Evolutionary conservation across 495 filamentous ascomycete species (phyloP).

Genomic region (Gamarada debralockiae): DNA sequence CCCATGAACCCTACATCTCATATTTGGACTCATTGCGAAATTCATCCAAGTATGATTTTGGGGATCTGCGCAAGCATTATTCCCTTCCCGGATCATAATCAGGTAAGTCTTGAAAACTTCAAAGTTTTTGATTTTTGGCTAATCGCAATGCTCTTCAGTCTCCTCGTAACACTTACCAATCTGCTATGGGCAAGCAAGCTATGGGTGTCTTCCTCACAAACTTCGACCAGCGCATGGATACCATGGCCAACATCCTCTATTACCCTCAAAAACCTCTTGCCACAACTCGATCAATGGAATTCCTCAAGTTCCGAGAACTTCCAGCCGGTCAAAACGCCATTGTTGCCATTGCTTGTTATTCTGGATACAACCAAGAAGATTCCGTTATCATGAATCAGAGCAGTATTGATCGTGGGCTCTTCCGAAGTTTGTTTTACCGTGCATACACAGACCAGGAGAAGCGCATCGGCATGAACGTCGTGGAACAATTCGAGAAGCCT

Average conservation of each 20-base stretch:
- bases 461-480: constrained; percentile 79
- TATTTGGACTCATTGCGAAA: constrained; percentile 96
- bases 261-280: constrained; percentile 97
- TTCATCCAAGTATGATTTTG: constrained; percentile 98
- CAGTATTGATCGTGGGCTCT: constrained; percentile 93
- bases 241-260: constrained; percentile 98
- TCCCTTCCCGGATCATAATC: constrained; percentile 99
- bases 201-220: constrained; percentile 99
- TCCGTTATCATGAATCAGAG: constrained; percentile 99
- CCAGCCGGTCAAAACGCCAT: constrained; percentile 98
- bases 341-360: constrained; percentile 94
- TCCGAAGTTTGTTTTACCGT: constrained; percentile 97
- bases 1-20: constrained; percentile 76
- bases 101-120: constrained; percentile 40
- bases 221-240: constrained; percentile 94
- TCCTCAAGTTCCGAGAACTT: constrained; percentile 93
- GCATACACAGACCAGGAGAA: constrained; percentile 96
- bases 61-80: constrained; percentile 99
- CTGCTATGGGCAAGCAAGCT: constrained; percentile 99
- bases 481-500: constrained; percentile 94
- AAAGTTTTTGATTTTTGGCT: constrained; percentile 1
- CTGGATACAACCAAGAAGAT: constrained; percentile 99
- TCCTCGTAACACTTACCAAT: constrained; percentile 98
- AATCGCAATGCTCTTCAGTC: constrained; percentile 46
- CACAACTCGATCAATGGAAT: constrained; percentile 97